These are phyloP conservation scores for Trifolium dubium DNA, from an alignment of 306 rosid genomes.

Conservation along the genomic window DNA sequence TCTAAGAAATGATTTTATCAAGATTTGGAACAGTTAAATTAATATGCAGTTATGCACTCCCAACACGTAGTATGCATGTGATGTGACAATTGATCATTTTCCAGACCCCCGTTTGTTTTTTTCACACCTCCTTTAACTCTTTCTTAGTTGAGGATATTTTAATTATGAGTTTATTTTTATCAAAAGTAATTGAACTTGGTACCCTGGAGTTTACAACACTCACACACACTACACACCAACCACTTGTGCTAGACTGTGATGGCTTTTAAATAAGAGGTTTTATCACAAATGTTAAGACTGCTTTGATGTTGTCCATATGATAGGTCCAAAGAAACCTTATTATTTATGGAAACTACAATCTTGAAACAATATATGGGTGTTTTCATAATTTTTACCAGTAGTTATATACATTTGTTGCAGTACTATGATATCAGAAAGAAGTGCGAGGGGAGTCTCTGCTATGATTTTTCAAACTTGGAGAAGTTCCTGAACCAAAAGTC, in stretches of 20 bases:
- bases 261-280: background rate
- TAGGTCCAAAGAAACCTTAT: constrained; percentile 5
- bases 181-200: background rate
- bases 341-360: constrained; percentile 28
- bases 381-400: constrained; percentile 33
- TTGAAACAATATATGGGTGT: constrained; percentile 19
- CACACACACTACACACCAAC: background rate
- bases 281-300: background rate
- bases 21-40: constrained; percentile 15
- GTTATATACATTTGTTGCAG: constrained; percentile 51
- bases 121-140: background rate
- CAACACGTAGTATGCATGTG: background rate
- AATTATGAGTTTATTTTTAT: background rate
- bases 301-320: background rate
- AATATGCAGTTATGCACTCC: background rate
- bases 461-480: constrained; percentile 92
- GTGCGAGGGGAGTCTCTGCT: constrained; percentile 89
- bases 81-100: constrained; percentile 29
- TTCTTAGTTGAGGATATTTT: constrained; percentile 19
- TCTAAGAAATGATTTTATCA: constrained; percentile 7
- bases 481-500: constrained; percentile 73
- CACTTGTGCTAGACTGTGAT: background rate
- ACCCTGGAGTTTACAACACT: background rate
- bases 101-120: constrained; percentile 8
- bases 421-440: constrained; percentile 86